A percentile compares a stretch with the other conserved stretches of the same genome.
These are phyloP conservation scores for Diaporthe sp. DNA, from an alignment of 2,329 filamentous ascomycete genomes.

Conservation along the genomic window DNA sequence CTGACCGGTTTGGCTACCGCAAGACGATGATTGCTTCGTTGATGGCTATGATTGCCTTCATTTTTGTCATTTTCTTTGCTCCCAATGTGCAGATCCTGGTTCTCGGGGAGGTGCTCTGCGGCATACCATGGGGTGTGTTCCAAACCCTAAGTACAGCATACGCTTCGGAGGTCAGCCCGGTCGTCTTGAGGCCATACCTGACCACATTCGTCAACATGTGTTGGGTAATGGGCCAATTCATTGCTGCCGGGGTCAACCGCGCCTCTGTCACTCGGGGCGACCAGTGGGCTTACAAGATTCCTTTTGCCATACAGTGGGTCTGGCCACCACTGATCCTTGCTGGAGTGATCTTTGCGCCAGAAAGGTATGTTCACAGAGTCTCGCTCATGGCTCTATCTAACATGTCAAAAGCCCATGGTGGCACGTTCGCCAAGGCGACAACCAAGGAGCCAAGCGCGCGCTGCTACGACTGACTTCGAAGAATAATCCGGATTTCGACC, in stretches of 20 bases:
- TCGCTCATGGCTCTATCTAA: neutral
- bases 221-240: constrained; percentile 80
- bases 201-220: constrained; percentile 84
- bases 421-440: constrained; percentile 76
- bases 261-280: constrained; percentile 74
- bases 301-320: constrained; percentile 82
- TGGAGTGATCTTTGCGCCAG: constrained; percentile 76
- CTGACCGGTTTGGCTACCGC: constrained; percentile 76
- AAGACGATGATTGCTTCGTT: constrained; percentile 74
- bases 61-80: constrained; percentile 75
- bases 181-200: constrained; percentile 77
- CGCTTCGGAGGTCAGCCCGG: constrained; percentile 79
- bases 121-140: constrained; percentile 72
- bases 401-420: constrained; percentile 74
- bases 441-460: constrained; percentile 75
- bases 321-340: constrained; percentile 78
- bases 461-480: constrained; percentile 75
- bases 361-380: constrained; percentile 46
- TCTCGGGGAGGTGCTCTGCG: constrained; percentile 72
- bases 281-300: constrained; percentile 75
- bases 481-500: constrained; percentile 78
- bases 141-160: constrained; percentile 73
- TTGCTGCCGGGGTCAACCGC: constrained; percentile 79
- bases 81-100: constrained; percentile 69
- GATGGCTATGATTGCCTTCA: constrained; percentile 65